Base-by-base conservation (phyloP, 2,329 filamentous ascomycete genomes). In the Zalaria sp. region DNA sequence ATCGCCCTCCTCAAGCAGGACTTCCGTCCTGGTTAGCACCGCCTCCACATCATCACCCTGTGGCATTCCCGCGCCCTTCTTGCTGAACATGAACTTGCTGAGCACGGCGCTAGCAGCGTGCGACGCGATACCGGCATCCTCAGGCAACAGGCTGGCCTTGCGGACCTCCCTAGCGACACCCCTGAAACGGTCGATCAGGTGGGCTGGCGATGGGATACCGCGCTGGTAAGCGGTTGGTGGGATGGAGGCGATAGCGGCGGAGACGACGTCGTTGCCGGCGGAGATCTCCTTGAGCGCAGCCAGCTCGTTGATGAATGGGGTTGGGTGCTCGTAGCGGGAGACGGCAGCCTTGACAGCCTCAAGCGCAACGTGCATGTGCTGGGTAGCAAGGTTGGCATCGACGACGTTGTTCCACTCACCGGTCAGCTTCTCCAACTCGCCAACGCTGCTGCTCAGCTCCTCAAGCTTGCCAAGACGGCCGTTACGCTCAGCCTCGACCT, bases 31-130 rank as follows among this genome's bases (percentile, higher is more conserved):
- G 3, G 84, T 83, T 37, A 98, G 73, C 45, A 96, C 81, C 55
- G 87, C 93, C 71, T 98, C 91, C 25, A 96, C 89, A 56, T 96
- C 89, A 52, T 85, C 74, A 18, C 89, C 87, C 25, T 78, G 78
- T 0, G 86, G 82, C 37, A 91, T 70, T 6, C 83, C 84, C 56
- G 83, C 44, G 4, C 59, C 60, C 47, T 56, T 79, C 74, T 96
- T 96, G 71, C 86, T 87, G 75, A 98, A 96, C 67, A 96, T 78
- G 40, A 96, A 73, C 67, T 94, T 93, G 70, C 85, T 93, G 53
- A 98, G 70, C 37, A 93, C 72, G 61, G 85, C 81, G 60, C 83
- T 91, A 35, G 87, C 89, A 3, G 89, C 87, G 61, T 98, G 91
- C 55, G 83, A 91, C 18, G 91, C 89, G 26, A 98, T 83, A 51